Conservation (phyloP, 768 basidiomycete species). For the Leccinum variicolor region DNA sequence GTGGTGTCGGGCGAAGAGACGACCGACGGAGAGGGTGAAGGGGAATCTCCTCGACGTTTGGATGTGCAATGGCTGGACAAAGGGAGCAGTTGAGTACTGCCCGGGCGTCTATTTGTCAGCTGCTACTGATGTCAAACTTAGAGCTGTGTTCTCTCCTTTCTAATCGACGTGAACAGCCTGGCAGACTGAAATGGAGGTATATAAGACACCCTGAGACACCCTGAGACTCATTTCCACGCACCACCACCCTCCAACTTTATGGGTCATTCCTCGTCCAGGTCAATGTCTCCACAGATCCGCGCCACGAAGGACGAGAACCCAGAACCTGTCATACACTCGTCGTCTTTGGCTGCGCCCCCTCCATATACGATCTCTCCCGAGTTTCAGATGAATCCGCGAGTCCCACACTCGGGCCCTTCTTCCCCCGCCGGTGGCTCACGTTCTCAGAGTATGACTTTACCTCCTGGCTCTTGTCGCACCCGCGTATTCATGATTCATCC, state of each 20-base stretch:
- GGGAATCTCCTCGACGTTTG: slow-evolving; percentile 25
- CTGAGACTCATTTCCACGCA: background rate
- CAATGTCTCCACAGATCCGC: slow-evolving; percentile 9
- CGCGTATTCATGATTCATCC: slow-evolving; percentile 24
- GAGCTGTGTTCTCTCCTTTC: background rate
- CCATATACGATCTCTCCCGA: slow-evolving; percentile 21
- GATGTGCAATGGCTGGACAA: slow-evolving; percentile 7
- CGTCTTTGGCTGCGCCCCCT: slow-evolving; percentile 18
- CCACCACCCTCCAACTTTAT: background rate
- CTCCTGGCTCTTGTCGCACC: slow-evolving; percentile 19
- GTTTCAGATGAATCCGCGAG: slow-evolving; percentile 5
- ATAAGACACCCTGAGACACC: background rate
- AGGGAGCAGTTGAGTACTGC: too few species aligned
- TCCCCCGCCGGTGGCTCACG: background rate
- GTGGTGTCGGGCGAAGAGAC: background rate
- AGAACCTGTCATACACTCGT: background rate
- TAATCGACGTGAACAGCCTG: background rate
- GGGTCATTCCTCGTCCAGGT: slow-evolving; percentile 13
- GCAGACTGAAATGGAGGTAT: too few species aligned
- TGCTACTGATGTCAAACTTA: too few species aligned
- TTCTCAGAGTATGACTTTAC: slow-evolving; percentile 18
- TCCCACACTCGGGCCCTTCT: background rate
- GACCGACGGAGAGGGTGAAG: slow-evolving; percentile 12
- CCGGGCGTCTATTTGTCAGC: background rate
- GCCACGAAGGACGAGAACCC: background rate